Conservation (phyloP, 2,329 filamentous ascomycete species). For the Aspergillus carbonarius region DNA sequence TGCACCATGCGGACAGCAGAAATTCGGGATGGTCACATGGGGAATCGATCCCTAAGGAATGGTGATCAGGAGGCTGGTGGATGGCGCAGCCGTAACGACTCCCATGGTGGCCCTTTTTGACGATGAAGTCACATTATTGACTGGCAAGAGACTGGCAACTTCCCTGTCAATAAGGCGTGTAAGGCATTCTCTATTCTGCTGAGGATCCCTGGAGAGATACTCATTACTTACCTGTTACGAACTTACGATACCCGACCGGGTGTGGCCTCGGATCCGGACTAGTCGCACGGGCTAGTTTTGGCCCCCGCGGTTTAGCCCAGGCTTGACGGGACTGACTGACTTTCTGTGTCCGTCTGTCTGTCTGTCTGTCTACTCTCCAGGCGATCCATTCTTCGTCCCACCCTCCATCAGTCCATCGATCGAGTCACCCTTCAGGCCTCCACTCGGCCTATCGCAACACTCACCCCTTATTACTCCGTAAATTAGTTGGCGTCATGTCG, state of each 20-base stretch:
- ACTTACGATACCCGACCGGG: not conserved
- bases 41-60: not conserved
- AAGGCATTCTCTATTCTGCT: too few relatives aligned
- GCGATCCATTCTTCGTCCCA: constrained; percentile 1
- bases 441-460: not conserved
- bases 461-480: not conserved
- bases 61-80: not conserved
- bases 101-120: not conserved
- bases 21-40: not conserved
- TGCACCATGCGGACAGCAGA: not conserved
- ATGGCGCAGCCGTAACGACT: not conserved
- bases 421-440: not conserved
- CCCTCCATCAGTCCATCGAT: not conserved
- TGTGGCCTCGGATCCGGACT: not conserved
- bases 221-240: too few relatives aligned
- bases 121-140: not conserved
- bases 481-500: constrained; percentile 3
- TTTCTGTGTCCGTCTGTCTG: too few relatives aligned
- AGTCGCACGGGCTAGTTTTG: not conserved
- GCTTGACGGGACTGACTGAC: too few relatives aligned
- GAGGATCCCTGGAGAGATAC: too few relatives aligned
- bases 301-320: not conserved
- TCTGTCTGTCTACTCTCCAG: not conserved
- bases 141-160: too few relatives aligned
- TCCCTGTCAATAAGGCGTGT: too few relatives aligned